A percentile compares a stretch with the other conserved stretches of the same genome.
These are phyloP conservation scores for Aspergillus uvarum DNA, from an alignment of 2,329 filamentous ascomycete genomes.

Conservation along the genomic window DNA sequence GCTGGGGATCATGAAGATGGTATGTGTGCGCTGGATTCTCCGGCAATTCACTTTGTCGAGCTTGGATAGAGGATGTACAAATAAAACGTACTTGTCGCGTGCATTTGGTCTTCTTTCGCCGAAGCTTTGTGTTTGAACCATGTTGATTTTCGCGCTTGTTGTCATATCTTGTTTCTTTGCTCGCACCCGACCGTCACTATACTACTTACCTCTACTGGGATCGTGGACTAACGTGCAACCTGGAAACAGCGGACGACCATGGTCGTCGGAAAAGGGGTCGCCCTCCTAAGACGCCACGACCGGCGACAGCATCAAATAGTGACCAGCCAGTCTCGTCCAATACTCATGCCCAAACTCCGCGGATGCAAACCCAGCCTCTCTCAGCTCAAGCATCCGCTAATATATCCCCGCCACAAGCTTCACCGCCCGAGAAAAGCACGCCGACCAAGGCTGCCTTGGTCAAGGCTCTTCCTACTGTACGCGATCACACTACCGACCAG, in stretches of 20 bases:
- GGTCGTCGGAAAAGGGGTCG: constrained; percentile 51
- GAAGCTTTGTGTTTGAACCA: constrained; percentile 18
- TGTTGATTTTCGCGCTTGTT: not conserved
- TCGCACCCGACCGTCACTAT: constrained; percentile 1
- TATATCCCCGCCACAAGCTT: constrained; percentile 58
- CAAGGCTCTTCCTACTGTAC: constrained; percentile 91
- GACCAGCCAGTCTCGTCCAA: constrained; percentile 33
- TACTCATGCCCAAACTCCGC: constrained; percentile 41
- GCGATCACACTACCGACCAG: constrained; percentile 96
- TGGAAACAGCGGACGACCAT: constrained; percentile 36
- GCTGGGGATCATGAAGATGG: constrained; percentile 69
- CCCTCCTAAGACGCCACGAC: constrained; percentile 50
- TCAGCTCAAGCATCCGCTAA: constrained; percentile 31
- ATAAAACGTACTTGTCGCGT: not conserved
- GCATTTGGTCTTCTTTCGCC: not conserved
- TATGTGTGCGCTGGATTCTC: constrained; percentile 55
- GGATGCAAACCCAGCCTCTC: constrained; percentile 40
- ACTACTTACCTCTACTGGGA: not conserved
- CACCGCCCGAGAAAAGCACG: constrained; percentile 70
- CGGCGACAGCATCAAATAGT: constrained; percentile 32
- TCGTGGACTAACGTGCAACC: constrained; percentile 20
- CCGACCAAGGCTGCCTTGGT: constrained; percentile 75
- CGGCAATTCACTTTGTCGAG: constrained; percentile 19
- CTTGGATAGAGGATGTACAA: constrained; percentile 3
- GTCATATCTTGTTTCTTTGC: constrained; percentile 3